phyloP scores from a whole-genome alignment of 2,329 filamentous ascomycete genomes.

The Trichoderma polysporum region DNA sequence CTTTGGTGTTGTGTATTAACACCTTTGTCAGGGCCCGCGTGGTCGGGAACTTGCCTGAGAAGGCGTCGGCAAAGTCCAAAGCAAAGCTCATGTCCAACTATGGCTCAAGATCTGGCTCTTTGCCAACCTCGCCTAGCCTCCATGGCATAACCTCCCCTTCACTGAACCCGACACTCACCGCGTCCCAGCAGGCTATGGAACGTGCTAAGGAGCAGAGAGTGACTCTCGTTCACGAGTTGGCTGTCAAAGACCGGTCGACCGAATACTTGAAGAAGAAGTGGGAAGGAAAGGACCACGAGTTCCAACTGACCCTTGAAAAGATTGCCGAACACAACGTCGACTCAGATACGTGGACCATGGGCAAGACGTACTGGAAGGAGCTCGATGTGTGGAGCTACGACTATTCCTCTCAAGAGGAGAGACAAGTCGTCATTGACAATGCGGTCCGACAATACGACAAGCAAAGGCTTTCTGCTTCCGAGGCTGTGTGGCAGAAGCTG shows the following conservation, averaged over 20 bases:
- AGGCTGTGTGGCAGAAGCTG: constrained; percentile 62
- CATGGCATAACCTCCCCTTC: constrained; percentile 56
- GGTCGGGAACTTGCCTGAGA: constrained; percentile 37
- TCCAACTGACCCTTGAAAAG: constrained; percentile 56
- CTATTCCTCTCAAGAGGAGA: constrained; percentile 53
- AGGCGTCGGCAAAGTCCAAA: constrained; percentile 40
- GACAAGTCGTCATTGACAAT: constrained; percentile 61
- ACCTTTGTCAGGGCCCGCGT: constrained; percentile 34
- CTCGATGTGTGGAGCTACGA: constrained; percentile 63
- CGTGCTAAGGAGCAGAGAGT: constrained; percentile 53
- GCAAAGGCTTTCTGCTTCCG: constrained; percentile 54
- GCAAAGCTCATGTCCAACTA: constrained; percentile 43
- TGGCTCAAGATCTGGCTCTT: constrained; percentile 39
- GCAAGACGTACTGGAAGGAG: constrained; percentile 61
- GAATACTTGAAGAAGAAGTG: constrained; percentile 52
- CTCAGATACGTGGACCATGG: constrained; percentile 54
- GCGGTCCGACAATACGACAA: constrained; percentile 61
- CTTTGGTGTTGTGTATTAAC: constrained; percentile 19
- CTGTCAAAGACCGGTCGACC: constrained; percentile 51
- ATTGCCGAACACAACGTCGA: constrained; percentile 53
- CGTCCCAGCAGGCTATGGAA: constrained; percentile 52
- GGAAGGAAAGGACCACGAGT: constrained; percentile 53
- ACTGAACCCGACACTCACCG: constrained; percentile 48
- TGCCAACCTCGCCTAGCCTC: constrained; percentile 56
- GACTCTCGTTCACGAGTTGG: constrained; percentile 61